Evolutionary conservation across 805 yeast genomes (phyloP), one percentile per base, ranked within the genome.

Genomic region (Zygosaccharomyces gambellarensis): DNA sequence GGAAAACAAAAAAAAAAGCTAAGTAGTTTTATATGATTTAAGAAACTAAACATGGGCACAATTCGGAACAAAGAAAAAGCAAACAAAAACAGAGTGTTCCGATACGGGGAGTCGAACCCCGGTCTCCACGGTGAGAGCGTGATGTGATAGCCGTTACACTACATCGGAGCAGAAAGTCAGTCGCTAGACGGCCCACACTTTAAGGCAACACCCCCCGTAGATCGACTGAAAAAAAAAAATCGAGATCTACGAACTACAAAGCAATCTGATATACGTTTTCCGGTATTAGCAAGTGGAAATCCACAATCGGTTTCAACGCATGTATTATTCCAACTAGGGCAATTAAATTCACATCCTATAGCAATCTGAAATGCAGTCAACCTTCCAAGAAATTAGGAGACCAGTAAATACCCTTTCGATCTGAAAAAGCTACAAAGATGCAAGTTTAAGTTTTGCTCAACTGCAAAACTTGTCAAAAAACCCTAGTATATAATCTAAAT

Each of bases 61-160:
- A 17, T 17, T 17, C 2, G 17, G 17, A 17, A 17, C 2, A 17
- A 17, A 17, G 2, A 17, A 17, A 17, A 17, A 17, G n/a, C n/a
- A n/a, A 17, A 17, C 17, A 17, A 17, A 17, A 17, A 17, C 17
- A 40, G 28, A 28, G 27, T n/a, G 29, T 41, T 42, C 45, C 45
- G 45, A 42, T 42, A 42, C 45, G 45, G 45, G 45, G 45, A 42
- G 45, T 42, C 45, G 45, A 42, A 42, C 45, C 45, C 45, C 45
- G 45, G 45, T 42, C 45, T 42, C 45, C 45, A 42, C 45, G 45
- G 45, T 42, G 45, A 42, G 45, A 42, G 45, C 45, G 45, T 42
- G 45, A 42, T 42, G 45, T 42, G 45, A 42, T 42, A 42, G 45
- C 45, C 45, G 45, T 42, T 42, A 42, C 45, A 42, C 45, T 42